Conservation (phyloP, 768 basidiomycete species). For the Dentipellis fragilis region DNA sequence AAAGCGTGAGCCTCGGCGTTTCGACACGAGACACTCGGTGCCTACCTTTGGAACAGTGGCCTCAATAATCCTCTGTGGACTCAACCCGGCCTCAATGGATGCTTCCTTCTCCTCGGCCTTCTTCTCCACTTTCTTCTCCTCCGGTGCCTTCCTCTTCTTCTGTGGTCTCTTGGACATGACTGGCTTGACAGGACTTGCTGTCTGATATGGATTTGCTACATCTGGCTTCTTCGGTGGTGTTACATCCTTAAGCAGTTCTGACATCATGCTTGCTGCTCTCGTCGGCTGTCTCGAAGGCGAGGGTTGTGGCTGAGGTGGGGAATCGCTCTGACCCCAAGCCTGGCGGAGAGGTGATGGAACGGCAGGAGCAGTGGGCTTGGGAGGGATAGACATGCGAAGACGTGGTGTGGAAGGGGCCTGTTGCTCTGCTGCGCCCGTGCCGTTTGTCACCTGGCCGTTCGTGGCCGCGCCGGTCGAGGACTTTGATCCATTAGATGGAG, state of each 20-base stretch:
- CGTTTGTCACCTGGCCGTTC: slow-evolving; percentile 7
- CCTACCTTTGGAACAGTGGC: slow-evolving; percentile 52
- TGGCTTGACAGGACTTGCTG: slow-evolving; percentile 54
- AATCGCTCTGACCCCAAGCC: slow-evolving; percentile 46
- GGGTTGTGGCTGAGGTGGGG: slow-evolving; percentile 22
- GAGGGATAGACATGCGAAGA: slow-evolving; percentile 15
- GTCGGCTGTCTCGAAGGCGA: slow-evolving; percentile 36
- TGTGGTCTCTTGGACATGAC: slow-evolving; percentile 15
- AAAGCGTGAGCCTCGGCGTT: slow-evolving; percentile 5
- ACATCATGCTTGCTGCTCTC: slow-evolving; percentile 59
- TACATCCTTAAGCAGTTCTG: slow-evolving; percentile 60
- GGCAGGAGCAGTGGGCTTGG: slow-evolving; percentile 51
- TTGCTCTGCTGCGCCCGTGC: slow-evolving; percentile 1
- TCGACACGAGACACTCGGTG: slow-evolving; percentile 30
- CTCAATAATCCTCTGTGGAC: slow-evolving; percentile 65
- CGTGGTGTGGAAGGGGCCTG: slow-evolving; percentile 13
- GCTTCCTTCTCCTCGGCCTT: slow-evolving; percentile 20
- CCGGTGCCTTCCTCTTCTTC: slow-evolving; percentile 19
- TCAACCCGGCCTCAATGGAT: slow-evolving; percentile 22
- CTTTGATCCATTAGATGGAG: slow-evolving; percentile 6
- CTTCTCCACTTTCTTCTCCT: slow-evolving; percentile 10
- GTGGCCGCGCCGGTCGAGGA: slow-evolving; percentile 7
- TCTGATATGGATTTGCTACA: slow-evolving; percentile 71
- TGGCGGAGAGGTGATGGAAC: slow-evolving; percentile 70
- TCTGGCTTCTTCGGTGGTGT: slow-evolving; percentile 55